Base-by-base conservation (phyloP, 139 green algal species). In the Coelastrella sp. region DNA sequence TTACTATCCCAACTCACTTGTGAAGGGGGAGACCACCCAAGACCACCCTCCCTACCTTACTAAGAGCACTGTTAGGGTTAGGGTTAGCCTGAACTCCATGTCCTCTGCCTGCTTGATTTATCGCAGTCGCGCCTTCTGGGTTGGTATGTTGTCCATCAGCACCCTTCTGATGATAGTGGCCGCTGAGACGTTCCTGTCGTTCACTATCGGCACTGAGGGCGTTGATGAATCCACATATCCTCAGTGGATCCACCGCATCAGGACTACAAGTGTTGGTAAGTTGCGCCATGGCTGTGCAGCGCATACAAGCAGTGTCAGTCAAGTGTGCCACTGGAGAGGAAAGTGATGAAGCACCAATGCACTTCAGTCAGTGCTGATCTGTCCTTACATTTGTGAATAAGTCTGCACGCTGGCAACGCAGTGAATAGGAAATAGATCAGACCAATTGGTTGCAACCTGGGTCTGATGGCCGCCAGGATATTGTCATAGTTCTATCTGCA, bases 141-240 rank as follows among this genome's bases (percentile, higher is more conserved):
- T 62, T 5, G 60, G 59, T 41, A 84, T 84, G 78, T 7, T 84
- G 19, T 27, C 78, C 23, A 71, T 84, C 37, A 40, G 21, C 62
- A 62, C n/a, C 25, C 11, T 84, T 23, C 62, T 84, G 27, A 76
- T 84, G 60, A 84, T 84, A 60, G 69, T 84, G n/a, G 53, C 53
- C 25, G 64, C 30, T 0, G 78, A 84, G 78, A 40, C 62, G 21
- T 84, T 84, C 78, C 57, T 71, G 30, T 60, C 27, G 5, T 40
- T 82, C 35, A 38, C 11, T 2, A 7, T 53, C 32, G 23, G 27
- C 5, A 17, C 11, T 5, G 35, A 57, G 0, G 23, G 8, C 23
- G 13, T 11, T 23, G 27, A 25, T 21, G 2, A 80, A 40, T 30
- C 6, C 23, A 32, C 30, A 19, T 34, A 32, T 3, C 21, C 53